Evolutionary conservation across 1,284 basidiomycete species (phyloP).

Genomic region (Heliocybe sulcata): DNA sequence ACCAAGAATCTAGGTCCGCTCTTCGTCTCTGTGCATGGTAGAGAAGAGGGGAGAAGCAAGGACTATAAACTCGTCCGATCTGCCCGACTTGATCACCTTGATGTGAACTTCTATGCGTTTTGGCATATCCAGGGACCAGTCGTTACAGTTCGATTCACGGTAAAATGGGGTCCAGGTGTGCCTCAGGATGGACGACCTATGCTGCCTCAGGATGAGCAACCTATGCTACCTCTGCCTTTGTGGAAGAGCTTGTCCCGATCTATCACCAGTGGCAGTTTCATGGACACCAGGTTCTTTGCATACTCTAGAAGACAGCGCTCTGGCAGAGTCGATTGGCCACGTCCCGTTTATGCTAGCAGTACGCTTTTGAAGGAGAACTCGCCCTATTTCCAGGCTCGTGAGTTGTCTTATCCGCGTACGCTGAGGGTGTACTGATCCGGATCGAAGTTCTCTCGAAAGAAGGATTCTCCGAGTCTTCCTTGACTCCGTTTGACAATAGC

Average conservation of each 20-base stretch:
- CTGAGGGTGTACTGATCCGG: neutral
- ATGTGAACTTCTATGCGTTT: neutral
- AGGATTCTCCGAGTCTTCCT: slow-evolving; percentile 6
- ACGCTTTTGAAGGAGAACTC: slow-evolving; percentile 5
- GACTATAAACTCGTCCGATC: neutral
- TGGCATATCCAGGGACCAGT: neutral
- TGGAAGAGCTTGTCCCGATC: neutral
- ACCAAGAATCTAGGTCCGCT: neutral
- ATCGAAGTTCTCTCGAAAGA: neutral
- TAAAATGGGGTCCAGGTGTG: neutral
- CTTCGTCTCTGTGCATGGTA: neutral
- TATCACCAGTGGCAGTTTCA: neutral
- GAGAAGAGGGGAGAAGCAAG: neutral
- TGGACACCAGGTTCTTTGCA: slow-evolving; percentile 1
- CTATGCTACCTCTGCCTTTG: neutral
- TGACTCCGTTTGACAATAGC: slow-evolving; percentile 6
- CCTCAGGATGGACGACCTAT: neutral
- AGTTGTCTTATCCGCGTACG: neutral
- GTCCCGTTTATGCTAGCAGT: slow-evolving; percentile 8
- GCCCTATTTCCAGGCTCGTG: slow-evolving; percentile 10
- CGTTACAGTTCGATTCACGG: neutral
- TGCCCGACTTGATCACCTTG: neutral
- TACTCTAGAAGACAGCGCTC: neutral
- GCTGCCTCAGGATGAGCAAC: neutral
- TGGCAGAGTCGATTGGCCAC: neutral